Evolutionary conservation across 345 rosid species (phyloP), one percentile per base, ranked within the genome.

Genomic region (Salix dunnii): DNA sequence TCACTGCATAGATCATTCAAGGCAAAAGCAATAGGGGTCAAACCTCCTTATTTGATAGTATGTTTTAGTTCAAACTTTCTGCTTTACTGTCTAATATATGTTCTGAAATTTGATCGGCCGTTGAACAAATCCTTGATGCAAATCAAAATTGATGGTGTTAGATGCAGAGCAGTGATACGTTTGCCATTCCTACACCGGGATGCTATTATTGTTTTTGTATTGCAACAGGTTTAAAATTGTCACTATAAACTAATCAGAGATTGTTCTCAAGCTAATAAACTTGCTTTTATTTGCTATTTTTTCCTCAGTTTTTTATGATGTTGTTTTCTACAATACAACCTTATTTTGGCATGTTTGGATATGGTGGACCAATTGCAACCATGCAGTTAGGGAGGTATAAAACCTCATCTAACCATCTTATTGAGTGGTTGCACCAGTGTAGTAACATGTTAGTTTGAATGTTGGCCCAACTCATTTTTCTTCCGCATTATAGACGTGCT

Each of bases 41-140:
- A 82, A 71, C 97, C 94, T 64, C 97, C 95, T 35, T 92, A 88
- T 64, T 86, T 92, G 35, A 86, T n/a, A 91, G 93, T 90, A 87
- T 18, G 36, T 40, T 40, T 25, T 48, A 60, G 33, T 49, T 5
- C 10, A 10, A 33, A 28, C 23, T 17, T 67, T 64, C 58, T 25
- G 65, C 49, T 21, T 12, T 25, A 38, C 21, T 0, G 4, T 33
- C 35, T 33, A 1, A 2, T 70, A 30, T 12, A 27, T 70, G 0
- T 3, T 71, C 36, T 73, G 2, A 13, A 25, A 73, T 4, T 27
- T 73, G 7, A 38, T 46, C 18, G 14, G 4, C 51, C 14, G 18
- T 46, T 46, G 51, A 46, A 14, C 51, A 46, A 3, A 46, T 14
- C 51, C 51, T 46, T 3, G 18, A 14, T 46, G 51, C 18, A 14